Evolutionary conservation across 176 grass and related monocot genomes (phyloP).

Genomic region (Paspalum vaginatum): DNA sequence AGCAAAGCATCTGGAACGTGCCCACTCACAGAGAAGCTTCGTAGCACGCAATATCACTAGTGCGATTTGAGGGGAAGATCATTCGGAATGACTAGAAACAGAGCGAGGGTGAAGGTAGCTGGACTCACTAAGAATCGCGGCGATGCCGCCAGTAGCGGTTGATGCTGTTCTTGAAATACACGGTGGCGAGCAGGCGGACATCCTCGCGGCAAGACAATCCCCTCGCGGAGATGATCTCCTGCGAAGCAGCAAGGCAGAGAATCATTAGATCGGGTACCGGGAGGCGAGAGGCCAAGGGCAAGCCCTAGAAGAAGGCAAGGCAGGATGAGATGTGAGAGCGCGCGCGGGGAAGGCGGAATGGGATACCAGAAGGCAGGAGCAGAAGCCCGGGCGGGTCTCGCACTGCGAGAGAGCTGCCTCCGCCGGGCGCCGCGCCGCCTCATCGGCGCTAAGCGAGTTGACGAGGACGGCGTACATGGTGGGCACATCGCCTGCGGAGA

Average conservation of each 20-base stretch:
- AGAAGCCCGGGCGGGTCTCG: conserved; percentile 86
- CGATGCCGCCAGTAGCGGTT: conserved; percentile 89
- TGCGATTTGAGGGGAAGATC: no score
- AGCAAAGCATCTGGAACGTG: background rate
- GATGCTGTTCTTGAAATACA: conserved; percentile 99
- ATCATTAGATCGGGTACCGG: background rate
- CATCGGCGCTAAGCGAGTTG: conserved; percentile 87
- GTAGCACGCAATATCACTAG: no score
- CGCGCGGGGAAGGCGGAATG: conserved; percentile 7
- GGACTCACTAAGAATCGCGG: conserved; percentile 75
- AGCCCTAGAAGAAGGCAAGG: conserved; percentile 35
- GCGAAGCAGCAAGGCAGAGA: conserved; percentile 33
- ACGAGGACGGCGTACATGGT: conserved; percentile 81
- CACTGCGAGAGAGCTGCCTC: conserved; percentile 82
- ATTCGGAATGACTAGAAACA: background rate
- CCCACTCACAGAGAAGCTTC: no score
- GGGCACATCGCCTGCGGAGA: conserved; percentile 84
- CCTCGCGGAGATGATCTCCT: conserved; percentile 93
- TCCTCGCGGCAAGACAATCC: conserved; percentile 80
- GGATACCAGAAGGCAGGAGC: conserved; percentile 96
- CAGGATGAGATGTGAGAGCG: background rate
- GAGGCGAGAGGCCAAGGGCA: background rate
- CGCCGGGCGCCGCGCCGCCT: conserved; percentile 68
- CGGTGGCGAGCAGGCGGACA: conserved; percentile 82
- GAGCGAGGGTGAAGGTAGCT: background rate